Base-by-base conservation (phyloP, 345 rosid species). In the Erysimum cheiranthoides region DNA sequence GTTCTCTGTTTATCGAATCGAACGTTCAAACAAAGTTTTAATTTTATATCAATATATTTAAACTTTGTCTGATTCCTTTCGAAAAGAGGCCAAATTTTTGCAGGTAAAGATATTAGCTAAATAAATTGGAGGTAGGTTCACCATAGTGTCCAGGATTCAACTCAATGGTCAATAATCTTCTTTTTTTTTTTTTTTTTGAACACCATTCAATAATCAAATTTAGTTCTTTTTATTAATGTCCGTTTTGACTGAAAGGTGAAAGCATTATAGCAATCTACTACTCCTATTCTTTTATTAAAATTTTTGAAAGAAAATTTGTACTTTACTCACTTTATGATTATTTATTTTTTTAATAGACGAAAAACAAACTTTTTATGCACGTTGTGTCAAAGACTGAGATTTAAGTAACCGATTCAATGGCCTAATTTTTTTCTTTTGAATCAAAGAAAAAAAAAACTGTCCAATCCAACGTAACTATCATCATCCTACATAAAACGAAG, bases 1-100 rank as follows among this genome's bases (percentile, higher is more conserved):
- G 50, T 70, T 67, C 58, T 70, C 51, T 12, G 54, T 56, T 62
- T 42, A 61, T 53, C 46, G 36, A 36, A 61, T 53, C 46, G 36
- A 36, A 70, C 73, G 53, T 76, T 52, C 60, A 74, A 62, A 53
- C 49, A 40, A 68, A 11, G 31, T 60, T 31, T 8, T 6, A 45
- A 46, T 27, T 39, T 66, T 75, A 27, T 54, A 53, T 14, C 61
- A 50, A 9, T 8, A 53, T 51, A 32, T 34, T 8, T 5, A n/a
- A 28, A 65, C 32, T 16, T 66, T n/a, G 73, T 57, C 59, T 66
- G 25, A 36, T 35, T 52, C 10, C 18, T 10, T 36, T 60, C 25
- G 13, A 36, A 43, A 67, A 18, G 56, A 6, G 35, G 66, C 65
- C 66, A 73, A 65, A 56, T 11, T 12, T 58, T 47, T 46, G 52